Percentiles rank a stretch among this genome's conserved stretches.
Conservation (phyloP, 2,329 filamentous ascomycete genomes). For the Paraconiothyrium sp. region DNA sequence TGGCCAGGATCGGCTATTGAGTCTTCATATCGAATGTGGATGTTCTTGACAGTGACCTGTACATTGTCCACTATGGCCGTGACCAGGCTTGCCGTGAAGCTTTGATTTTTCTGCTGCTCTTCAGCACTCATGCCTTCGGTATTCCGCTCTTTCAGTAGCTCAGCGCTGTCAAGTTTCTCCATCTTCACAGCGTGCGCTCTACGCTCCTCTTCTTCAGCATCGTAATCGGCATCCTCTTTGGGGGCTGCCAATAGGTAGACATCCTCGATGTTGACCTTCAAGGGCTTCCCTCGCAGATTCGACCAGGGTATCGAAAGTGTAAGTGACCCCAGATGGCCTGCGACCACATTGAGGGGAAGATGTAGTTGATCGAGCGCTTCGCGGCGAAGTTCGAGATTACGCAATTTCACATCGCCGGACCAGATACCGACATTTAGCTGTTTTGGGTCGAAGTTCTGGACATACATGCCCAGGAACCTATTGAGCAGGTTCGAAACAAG, state of each 20-base stretch:
- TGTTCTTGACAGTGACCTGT: slow-evolving; percentile 97
- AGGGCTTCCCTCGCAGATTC: slow-evolving; percentile 91
- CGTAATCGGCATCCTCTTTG: slow-evolving; percentile 92
- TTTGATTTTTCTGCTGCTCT: slow-evolving; percentile 97
- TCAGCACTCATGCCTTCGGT: slow-evolving; percentile 93
- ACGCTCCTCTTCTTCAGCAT: slow-evolving; percentile 89
- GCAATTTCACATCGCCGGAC: slow-evolving; percentile 97
- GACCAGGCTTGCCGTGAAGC: slow-evolving; percentile 92
- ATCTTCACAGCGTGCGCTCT: slow-evolving; percentile 94
- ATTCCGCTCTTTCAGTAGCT: slow-evolving; percentile 90
- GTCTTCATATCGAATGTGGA: slow-evolving; percentile 98
- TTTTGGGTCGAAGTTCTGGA: slow-evolving; percentile 98
- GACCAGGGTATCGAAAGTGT: slow-evolving; percentile 97
- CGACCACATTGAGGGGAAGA: slow-evolving; percentile 94
- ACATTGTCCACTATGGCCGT: slow-evolving; percentile 99
- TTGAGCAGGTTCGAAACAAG: slow-evolving; percentile 97
- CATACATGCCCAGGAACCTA: slow-evolving; percentile 99
- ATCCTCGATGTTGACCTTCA: slow-evolving; percentile 95
- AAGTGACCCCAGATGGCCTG: slow-evolving; percentile 91
- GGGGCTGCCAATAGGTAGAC: slow-evolving; percentile 95
- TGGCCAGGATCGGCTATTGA: slow-evolving; percentile 94
- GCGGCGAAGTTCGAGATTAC: slow-evolving; percentile 87
- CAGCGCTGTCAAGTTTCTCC: slow-evolving; percentile 96
- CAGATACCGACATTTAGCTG: slow-evolving; percentile 99
- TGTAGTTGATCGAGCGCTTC: slow-evolving; percentile 98